Evolutionary conservation across 208 protist species (phyloP).

Genomic region (Zelonia costaricensis): DNA sequence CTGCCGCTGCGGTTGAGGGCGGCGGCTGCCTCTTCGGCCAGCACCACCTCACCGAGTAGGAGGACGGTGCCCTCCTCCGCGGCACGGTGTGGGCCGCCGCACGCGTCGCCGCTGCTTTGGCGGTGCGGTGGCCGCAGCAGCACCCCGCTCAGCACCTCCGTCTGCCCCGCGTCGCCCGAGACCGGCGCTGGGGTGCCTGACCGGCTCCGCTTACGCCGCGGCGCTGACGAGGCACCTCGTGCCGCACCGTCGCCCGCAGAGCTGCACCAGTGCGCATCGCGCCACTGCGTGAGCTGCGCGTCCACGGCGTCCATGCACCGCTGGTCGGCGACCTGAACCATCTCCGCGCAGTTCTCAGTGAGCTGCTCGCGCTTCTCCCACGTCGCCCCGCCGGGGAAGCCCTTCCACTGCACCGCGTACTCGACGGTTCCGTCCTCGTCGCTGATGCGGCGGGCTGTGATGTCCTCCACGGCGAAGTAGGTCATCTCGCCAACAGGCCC

Average conservation of each 20-base stretch:
- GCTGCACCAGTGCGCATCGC: not conserved
- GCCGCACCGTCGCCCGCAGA: not conserved
- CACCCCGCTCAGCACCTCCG: slow-evolving; percentile 16
- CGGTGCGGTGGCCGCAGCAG: slow-evolving; percentile 5
- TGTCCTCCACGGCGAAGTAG: slow-evolving; percentile 44
- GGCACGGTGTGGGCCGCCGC: too few relatives aligned
- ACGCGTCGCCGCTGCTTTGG: not conserved
- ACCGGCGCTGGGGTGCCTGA: not conserved
- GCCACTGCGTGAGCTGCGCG: slow-evolving; percentile 37
- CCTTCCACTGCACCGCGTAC: slow-evolving; percentile 59
- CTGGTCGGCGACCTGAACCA: slow-evolving; percentile 48
- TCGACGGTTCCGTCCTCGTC: slow-evolving; percentile 54
- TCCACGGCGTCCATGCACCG: slow-evolving; percentile 35
- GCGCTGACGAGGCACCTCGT: slow-evolving; percentile 3
- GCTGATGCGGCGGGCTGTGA: slow-evolving; percentile 47
- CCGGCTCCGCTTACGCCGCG: slow-evolving; percentile 20
- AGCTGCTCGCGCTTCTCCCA: slow-evolving; percentile 70
- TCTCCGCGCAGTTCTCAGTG: slow-evolving; percentile 32
- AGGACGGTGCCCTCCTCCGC: slow-evolving; percentile 29
- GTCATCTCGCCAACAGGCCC: slow-evolving; percentile 8
- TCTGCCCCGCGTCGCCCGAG: not conserved
- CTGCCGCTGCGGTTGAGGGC: slow-evolving; percentile 24
- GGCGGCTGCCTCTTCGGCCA: slow-evolving; percentile 37
- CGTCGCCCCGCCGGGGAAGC: slow-evolving; percentile 27
- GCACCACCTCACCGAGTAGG: slow-evolving; percentile 65